Base-by-base conservation (phyloP, 2,329 filamentous ascomycete genomes). In the Onygenales sp. region DNA sequence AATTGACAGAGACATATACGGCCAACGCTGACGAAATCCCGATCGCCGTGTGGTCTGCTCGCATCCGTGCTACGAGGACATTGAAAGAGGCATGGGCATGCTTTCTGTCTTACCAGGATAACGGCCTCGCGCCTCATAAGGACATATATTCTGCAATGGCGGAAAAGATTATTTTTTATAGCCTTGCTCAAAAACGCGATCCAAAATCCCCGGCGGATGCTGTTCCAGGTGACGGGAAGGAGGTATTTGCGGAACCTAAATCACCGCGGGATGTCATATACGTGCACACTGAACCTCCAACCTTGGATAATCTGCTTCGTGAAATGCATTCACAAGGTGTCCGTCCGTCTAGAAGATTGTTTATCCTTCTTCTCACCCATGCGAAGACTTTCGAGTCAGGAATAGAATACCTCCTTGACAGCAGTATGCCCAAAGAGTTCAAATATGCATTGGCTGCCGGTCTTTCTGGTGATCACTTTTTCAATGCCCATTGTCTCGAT, bases 51-150 rank as follows among this genome's bases (percentile, higher is more conserved):
- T 85, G 82, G 82, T 72, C 73, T 53, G 79, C 78, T 34, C 74
- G 82, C 9, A 78, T 85, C 51, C 70, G 72, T 45, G 74, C 79
- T 21, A 85, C 82, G 9, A 72, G 82, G 37, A 84, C 82, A 3
- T 66, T 79, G 46, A 74, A 80, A 56, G 82, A 85, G 67, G 81
- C 82, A 5, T 85, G 82, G 82, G 81, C 81, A 21, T 82, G 78
- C 56, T 85, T 83, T 62, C 65, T 82, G 42, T 74, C 79, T 4
- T 81, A 76, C 55, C 73, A 81, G 61, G 70, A 75, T 21, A 67
- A 70, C 11, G 65, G 63, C 7, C 58, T 68, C 37, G 64, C 63
- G 8, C 61, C 67, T n/a, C 65, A 67, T 51, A 57, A 56, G 44
- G 63, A 67, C 31, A 70, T 82, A 2, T 81, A 81, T 55, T 66